Evolutionary conservation across 164 flowering plant species (phyloP), one percentile per base, ranked within the genome.

Genomic region (Litsea cubeba): DNA sequence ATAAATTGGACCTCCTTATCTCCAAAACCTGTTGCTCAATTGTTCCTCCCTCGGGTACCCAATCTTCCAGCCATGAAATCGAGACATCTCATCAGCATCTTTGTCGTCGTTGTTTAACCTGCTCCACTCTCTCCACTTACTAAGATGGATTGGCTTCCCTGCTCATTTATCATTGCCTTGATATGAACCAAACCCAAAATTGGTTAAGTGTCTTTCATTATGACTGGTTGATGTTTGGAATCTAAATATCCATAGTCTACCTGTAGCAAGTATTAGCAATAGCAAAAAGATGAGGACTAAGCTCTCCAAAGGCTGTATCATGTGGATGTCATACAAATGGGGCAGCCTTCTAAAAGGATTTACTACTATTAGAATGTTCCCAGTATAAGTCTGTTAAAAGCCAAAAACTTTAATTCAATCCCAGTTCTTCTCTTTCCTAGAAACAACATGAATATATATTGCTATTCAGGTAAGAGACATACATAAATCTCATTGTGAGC

Each of bases 61-160:
- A n/a, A n/a, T n/a, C n/a, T n/a, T n/a, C n/a, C n/a, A 50, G 8
- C 97, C 95, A 92, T 89, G 83, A 85, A 92, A n/a, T 95, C 97
- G 18, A 92, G 92, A 70, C 90, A 92, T 68, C 93, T 84, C 97
- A 92, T 92, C 23, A 92, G 85, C 93, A 92, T 89, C 81, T 92
- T 92, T 68, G 97, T 92, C 30, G 92, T 92, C 83, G 90, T 93
- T 32, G 97, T 92, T 80, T 92, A 90, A 74, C 97, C 97, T 71
- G 97, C 97, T 40, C 97, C 97, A 83, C 94, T 92, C 79, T 90
- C 94, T 73, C 94, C 94, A 83, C 94, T 91, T 49, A 92, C 94
- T 83, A 92, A 74, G 54, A 91, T 90, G 60, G 97, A 90, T 77
- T 92, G 93, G 80, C 89, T 90, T 69, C 83, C 83, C 12, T 82